Conservation (phyloP, 208 protist genomes). For the Acanthamoeba castellanii region DNA sequence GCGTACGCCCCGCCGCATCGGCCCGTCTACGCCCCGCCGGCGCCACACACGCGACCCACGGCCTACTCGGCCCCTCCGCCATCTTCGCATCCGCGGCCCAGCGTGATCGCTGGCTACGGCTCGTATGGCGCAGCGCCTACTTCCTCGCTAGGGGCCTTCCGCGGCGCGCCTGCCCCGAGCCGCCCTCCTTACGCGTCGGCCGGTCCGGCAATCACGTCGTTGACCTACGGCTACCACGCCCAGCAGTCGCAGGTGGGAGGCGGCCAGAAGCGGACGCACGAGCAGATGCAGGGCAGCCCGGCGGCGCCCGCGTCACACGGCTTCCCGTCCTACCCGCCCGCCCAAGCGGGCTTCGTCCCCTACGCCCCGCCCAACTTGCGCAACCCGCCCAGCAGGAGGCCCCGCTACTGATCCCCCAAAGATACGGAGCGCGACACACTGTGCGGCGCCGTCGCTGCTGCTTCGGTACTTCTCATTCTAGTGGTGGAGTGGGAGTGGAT, state of each 20-base stretch:
- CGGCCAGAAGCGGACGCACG: constrained; percentile 2
- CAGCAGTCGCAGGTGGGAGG: neutral
- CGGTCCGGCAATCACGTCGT: neutral
- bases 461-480: no score
- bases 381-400: neutral
- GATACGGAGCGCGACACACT: neutral
- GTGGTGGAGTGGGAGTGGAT: no score
- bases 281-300: neutral
- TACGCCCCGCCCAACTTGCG: neutral
- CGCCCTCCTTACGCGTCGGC: neutral
- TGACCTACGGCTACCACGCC: constrained; percentile 31
- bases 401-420: neutral
- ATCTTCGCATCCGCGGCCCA: no score
- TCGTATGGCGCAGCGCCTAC: no score
- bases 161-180: no score
- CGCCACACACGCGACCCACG: no score
- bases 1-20: no score
- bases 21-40: no score
- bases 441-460: neutral
- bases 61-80: no score
- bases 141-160: no score
- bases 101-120: no score
- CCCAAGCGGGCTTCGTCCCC: constrained; percentile 3
- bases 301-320: neutral
- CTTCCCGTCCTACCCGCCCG: neutral